Evolutionary conservation across 345 rosid genomes (phyloP), one percentile per base, ranked within the genome.

Genomic region (Melaleuca alternifolia): DNA sequence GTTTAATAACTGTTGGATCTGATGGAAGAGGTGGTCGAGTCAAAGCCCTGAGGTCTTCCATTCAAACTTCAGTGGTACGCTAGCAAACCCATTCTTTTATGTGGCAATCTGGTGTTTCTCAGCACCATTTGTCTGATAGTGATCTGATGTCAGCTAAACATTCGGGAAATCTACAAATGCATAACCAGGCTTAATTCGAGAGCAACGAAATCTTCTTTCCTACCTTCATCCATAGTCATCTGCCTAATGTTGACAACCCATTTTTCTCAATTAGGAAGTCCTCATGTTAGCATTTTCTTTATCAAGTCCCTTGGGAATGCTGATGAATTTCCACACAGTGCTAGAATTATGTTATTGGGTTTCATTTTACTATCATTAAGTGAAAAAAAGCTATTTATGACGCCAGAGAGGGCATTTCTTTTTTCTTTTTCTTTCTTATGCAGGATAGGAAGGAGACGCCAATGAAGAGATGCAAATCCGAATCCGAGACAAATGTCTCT

Each of bases 1-100:
- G 92, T 91, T 88, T 97, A 61, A 95, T 96, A 87, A 85, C 96
- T 85, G 90, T 94, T 86, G 99, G 99, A 83, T 93, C 96, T 83
- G 98, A 97, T 91, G 99, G 99, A 41, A 93, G 94, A 92, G 99
- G 98, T 86, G 98, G 99, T 84, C 94, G 93, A 90, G 50, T 96
- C 83, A 95, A 97, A 90, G 93, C 95, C 51, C 84, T 93, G 90
- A 94, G 97, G 91, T 90, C 98, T 86, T 65, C 88, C 81, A 91
- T 91, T 83, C 93, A 89, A 84, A 88, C 92, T 84, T 89, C 92
- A 28, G 18, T 53, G 92, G 98, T 97, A 86, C 84, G 96, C 91
- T 57, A 75, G 50, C 84, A 24, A 28, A 82, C 77, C 86, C 82
- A 79, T 51, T 61, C 15, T 81, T 50, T 54, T 48, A 30, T 83